Conservation (phyloP, 116 monocot genomes). For the Phalaenopsis hybrid region DNA sequence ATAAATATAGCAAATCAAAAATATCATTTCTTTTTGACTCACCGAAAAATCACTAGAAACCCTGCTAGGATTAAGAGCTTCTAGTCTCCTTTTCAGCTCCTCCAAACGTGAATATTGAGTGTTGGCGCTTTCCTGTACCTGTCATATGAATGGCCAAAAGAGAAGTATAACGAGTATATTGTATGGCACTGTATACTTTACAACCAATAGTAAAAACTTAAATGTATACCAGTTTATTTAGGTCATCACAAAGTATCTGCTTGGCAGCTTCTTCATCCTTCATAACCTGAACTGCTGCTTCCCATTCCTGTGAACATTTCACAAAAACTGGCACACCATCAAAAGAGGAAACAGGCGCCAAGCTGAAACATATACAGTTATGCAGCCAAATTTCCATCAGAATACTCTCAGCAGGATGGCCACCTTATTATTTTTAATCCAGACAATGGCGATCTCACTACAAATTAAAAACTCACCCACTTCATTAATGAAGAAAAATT, state of each 20-base stretch:
- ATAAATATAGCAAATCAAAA: background rate
- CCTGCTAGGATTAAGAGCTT: slow-evolving; percentile 67
- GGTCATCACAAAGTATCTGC: slow-evolving; percentile 87
- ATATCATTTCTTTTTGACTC: slow-evolving; percentile 15
- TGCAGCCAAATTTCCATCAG: background rate
- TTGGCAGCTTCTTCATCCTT: slow-evolving; percentile 81
- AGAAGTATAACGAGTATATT: background rate
- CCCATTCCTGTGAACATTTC: slow-evolving; percentile 56
- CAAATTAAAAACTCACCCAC: too few species aligned
- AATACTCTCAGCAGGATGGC: too few species aligned
- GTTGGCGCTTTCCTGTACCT: slow-evolving; percentile 88
- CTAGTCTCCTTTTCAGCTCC: slow-evolving; percentile 81
- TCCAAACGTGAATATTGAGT: slow-evolving; percentile 77
- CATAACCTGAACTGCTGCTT: slow-evolving; percentile 64
- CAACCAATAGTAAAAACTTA: background rate
- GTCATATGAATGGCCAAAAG: background rate
- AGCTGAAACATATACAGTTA: background rate
- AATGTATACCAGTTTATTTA: slow-evolving; percentile 63
- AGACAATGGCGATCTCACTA: too few species aligned
- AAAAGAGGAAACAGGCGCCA: background rate
- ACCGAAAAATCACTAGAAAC: slow-evolving; percentile 52
- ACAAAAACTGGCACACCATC: background rate
- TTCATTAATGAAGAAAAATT: too few species aligned
- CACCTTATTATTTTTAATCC: too few species aligned
- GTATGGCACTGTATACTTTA: background rate